A percentile compares a stretch with the other conserved stretches of the same genome.
Conservation (phyloP, 352 stramenopile genomes). For the Phytopythium litorale region DNA sequence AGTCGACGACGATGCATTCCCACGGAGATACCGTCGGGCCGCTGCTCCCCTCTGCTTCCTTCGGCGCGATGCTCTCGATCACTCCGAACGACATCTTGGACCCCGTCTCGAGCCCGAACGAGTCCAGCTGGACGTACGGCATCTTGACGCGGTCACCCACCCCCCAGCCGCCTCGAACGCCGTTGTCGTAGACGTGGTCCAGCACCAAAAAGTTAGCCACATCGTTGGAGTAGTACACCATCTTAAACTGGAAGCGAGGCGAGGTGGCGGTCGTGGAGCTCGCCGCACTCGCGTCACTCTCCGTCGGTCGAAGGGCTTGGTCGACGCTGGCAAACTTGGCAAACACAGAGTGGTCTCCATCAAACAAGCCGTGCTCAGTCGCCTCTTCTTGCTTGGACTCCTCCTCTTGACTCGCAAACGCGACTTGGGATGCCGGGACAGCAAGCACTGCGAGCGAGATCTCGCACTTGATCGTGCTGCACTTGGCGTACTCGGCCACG, state of each 20-base stretch:
- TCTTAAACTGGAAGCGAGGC: slow-evolving; percentile 54
- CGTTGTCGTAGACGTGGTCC: slow-evolving; percentile 77
- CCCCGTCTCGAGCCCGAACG: slow-evolving; percentile 50
- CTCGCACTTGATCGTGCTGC: slow-evolving; percentile 68
- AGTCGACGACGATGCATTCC: slow-evolving; percentile 73
- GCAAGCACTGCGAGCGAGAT: slow-evolving; percentile 62
- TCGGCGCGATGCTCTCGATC: slow-evolving; percentile 41
- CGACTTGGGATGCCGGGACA: slow-evolving; percentile 36
- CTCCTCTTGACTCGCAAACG: slow-evolving; percentile 6
- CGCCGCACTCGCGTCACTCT: slow-evolving; percentile 14
- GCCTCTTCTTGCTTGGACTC: slow-evolving; percentile 43
- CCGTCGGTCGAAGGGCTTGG: slow-evolving; percentile 34
- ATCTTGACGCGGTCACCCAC: slow-evolving; percentile 71
- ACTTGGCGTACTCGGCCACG: slow-evolving; percentile 48
- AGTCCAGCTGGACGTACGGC: slow-evolving; percentile 63
- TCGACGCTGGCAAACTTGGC: slow-evolving; percentile 70
- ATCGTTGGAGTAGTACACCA: slow-evolving; percentile 75
- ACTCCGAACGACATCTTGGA: slow-evolving; percentile 61
- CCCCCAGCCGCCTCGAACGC: slow-evolving; percentile 67
- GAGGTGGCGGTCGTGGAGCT: slow-evolving; percentile 8
- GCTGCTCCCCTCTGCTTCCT: slow-evolving; percentile 13
- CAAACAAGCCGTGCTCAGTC: slow-evolving; percentile 31
- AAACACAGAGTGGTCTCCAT: slow-evolving; percentile 43
- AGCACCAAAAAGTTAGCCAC: slow-evolving; percentile 83
- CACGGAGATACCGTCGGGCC: slow-evolving; percentile 47